Evolutionary conservation across 2,329 filamentous ascomycete genomes (phyloP).

Genomic region (Fusarium sp.): DNA sequence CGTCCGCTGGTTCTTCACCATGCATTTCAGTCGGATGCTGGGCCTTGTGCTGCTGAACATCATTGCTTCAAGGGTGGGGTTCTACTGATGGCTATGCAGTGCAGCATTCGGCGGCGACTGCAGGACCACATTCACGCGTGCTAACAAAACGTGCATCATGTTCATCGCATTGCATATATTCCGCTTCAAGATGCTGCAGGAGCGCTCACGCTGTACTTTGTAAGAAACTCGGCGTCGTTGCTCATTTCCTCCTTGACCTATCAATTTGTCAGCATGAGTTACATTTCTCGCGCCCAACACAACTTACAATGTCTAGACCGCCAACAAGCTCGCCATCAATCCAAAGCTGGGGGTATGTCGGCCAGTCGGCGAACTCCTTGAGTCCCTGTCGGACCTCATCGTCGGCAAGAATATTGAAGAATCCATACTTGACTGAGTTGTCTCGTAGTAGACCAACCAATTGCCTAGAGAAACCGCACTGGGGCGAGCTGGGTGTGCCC

Average conservation of each 20-base stretch:
- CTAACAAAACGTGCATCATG: constrained; percentile 13
- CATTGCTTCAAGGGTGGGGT: neutral
- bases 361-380: constrained; percentile 99
- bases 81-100: constrained; percentile 5
- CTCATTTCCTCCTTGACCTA: constrained; percentile 95
- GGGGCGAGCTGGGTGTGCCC: constrained; percentile 86
- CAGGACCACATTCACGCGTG: constrained; percentile 20
- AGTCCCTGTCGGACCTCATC: constrained; percentile 96
- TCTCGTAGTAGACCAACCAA: constrained; percentile 88
- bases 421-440: constrained; percentile 93
- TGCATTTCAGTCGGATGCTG: neutral
- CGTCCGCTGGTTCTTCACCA: neutral
- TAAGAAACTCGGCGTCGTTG: constrained; percentile 84
- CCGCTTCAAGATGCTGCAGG: constrained; percentile 52
- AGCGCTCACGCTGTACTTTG: constrained; percentile 72
- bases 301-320: constrained; percentile 91
- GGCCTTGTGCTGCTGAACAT: constrained; percentile 5
- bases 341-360: constrained; percentile 96
- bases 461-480: constrained; percentile 94
- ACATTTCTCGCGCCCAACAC: neutral
- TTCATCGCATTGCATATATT: constrained; percentile 20
- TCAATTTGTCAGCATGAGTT: constrained; percentile 37
- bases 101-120: constrained; percentile 3
- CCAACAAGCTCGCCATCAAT: constrained; percentile 90
- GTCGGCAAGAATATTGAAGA: constrained; percentile 98